phyloP scores from a whole-genome alignment of 2,329 filamentous ascomycete genomes.

The Aspergillus sojae region DNA sequence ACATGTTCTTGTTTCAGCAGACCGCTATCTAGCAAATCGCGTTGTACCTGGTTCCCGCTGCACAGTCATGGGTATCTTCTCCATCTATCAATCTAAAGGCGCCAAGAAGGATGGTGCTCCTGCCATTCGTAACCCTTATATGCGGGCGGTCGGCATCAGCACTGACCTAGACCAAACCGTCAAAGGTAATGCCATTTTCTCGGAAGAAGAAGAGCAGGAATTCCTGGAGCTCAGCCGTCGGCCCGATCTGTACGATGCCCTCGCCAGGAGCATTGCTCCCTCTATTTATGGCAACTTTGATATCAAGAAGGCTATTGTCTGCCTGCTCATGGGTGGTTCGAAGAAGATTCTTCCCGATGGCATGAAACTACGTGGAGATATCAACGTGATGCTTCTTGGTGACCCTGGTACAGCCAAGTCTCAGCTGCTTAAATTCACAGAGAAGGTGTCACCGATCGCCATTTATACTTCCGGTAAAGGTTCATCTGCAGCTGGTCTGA shows the following conservation, averaged over 20 bases:
- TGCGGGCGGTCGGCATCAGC: conserved; percentile 89
- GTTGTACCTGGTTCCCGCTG: conserved; percentile 95
- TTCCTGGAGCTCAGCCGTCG: conserved; percentile 88
- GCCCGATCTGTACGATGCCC: conserved; percentile 87
- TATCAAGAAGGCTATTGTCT: conserved; percentile 97
- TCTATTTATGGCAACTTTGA: conserved; percentile 96
- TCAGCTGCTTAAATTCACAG: conserved; percentile 94
- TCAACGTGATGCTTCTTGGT: conserved; percentile 94
- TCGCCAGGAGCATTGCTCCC: conserved; percentile 90
- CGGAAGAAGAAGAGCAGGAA: conserved; percentile 95
- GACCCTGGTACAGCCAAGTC: conserved; percentile 98
- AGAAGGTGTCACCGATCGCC: conserved; percentile 92
- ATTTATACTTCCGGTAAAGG: conserved; percentile 99
- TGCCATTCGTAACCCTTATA: conserved; percentile 91
- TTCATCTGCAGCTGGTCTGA: conserved; percentile 95
- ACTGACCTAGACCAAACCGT: conserved; percentile 87
- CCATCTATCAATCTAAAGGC: conserved; percentile 93
- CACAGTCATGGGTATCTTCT: conserved; percentile 95
- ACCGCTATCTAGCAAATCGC: conserved; percentile 90
- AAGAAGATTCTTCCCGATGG: conserved; percentile 98
- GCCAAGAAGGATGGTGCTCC: conserved; percentile 83
- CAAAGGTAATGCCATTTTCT: conserved; percentile 81
- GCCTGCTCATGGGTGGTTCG: conserved; percentile 87
- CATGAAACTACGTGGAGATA: conserved; percentile 96
- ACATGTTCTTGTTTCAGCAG: conserved; percentile 94